These are phyloP conservation scores for Mortierella sp. DNA, from an alignment of 371 early-diverging fungal genomes.

Conservation along the genomic window DNA sequence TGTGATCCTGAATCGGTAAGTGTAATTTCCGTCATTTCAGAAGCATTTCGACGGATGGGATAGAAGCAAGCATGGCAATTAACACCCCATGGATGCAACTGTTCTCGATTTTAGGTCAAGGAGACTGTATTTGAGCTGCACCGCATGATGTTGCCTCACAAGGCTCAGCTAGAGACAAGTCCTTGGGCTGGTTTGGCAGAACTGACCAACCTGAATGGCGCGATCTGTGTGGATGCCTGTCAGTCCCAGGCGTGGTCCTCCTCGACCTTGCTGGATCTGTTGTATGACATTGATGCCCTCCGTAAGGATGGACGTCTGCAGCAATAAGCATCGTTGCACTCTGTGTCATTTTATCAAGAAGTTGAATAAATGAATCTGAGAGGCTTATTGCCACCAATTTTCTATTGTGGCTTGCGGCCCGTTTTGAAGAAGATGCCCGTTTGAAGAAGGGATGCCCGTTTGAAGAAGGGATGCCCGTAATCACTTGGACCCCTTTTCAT, in stretches of 20 bases:
- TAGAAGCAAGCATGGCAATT: not conserved
- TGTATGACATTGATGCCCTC: slow-evolving; percentile 57
- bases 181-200: slow-evolving; percentile 95
- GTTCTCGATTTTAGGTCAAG: slow-evolving; percentile 24
- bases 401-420: too few species aligned
- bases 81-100: not conserved
- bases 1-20: slow-evolving; percentile 42
- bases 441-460: not conserved
- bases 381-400: too few species aligned
- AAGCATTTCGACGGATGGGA: too few species aligned
- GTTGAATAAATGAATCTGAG: too few species aligned
- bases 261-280: slow-evolving; percentile 80
- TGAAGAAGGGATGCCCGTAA: not conserved
- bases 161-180: slow-evolving; percentile 74
- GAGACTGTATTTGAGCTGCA: slow-evolving; percentile 67
- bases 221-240: slow-evolving; percentile 86
- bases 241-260: slow-evolving; percentile 97
- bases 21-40: not conserved
- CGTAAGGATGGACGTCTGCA: slow-evolving; percentile 16
- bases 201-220: slow-evolving; percentile 93
- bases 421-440: not conserved
- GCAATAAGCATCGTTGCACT: not conserved
- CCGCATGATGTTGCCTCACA: slow-evolving; percentile 80
- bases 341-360: too few species aligned
- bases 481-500: not conserved